Evolutionary conservation across 257 asterid genomes (phyloP).

Genomic region (Fraxinus quadrangulata): DNA sequence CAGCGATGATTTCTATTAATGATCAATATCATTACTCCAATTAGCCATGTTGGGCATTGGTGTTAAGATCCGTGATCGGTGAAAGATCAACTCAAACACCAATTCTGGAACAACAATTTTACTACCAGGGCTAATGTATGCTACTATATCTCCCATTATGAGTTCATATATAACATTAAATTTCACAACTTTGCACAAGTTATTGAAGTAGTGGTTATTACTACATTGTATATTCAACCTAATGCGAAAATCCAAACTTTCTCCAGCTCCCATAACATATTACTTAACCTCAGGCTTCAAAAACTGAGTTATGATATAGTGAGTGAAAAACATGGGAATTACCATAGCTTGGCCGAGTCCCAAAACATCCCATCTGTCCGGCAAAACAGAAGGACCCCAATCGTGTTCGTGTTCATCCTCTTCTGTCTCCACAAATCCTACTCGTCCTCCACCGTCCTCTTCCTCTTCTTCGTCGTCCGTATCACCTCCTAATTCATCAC

Average conservation of each 20-base stretch:
- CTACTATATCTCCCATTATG: not conserved
- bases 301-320: not conserved
- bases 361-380: slow-evolving; percentile 83
- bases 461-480: slow-evolving; percentile 57
- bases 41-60: not conserved
- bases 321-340: slow-evolving; percentile 4
- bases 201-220: not conserved
- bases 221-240: not conserved
- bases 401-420: slow-evolving; percentile 16
- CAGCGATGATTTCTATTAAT: not conserved
- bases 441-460: slow-evolving; percentile 22
- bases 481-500: slow-evolving; percentile 41
- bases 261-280: not conserved
- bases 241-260: slow-evolving; percentile 8
- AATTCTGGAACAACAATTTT: not conserved
- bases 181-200: not conserved
- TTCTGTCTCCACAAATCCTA: slow-evolving; percentile 16
- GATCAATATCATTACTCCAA: not conserved
- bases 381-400: slow-evolving; percentile 36
- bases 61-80: not conserved
- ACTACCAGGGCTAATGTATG: not conserved
- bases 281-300: not conserved
- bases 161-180: not conserved
- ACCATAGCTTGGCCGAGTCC: slow-evolving; percentile 99
- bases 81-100: not conserved